Evolutionary conservation across 73 alveolate species (phyloP).

Genomic region (Effrenium voratum): DNA sequence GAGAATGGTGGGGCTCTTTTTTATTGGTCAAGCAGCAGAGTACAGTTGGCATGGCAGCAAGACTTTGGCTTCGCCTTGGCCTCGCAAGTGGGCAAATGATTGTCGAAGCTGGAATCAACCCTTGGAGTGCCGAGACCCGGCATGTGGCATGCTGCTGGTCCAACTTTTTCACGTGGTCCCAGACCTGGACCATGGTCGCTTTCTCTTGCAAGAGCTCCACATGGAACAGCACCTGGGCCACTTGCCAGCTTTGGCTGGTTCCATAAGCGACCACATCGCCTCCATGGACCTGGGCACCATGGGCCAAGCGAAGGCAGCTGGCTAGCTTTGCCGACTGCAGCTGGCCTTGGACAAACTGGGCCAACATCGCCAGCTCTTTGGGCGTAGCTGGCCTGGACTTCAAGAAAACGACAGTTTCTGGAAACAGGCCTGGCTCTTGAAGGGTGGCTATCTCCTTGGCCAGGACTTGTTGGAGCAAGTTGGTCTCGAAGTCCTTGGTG

Average conservation of each 20-base stretch:
- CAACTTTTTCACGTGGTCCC: background rate
- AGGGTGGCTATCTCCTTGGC: slow-evolving; percentile 3
- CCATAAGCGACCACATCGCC: background rate
- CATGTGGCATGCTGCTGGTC: slow-evolving; percentile 10
- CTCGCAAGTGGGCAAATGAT: background rate
- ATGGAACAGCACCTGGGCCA: background rate
- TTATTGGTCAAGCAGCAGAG: too few relatives aligned
- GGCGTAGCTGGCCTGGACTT: background rate
- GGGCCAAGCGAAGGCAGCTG: background rate
- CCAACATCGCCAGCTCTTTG: background rate
- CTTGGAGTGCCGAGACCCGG: background rate
- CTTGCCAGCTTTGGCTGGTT: background rate
- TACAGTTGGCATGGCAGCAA: slow-evolving; percentile 28
- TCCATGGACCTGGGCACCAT: background rate
- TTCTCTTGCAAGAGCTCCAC: background rate
- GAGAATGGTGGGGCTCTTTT: too few relatives aligned
- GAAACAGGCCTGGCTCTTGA: background rate
- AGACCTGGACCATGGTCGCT: slow-evolving; percentile 7
- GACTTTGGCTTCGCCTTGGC: background rate
- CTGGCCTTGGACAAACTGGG: background rate
- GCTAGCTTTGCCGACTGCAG: background rate
- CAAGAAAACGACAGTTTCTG: background rate
- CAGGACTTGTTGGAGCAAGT: slow-evolving; percentile 13
- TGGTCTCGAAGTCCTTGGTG: background rate
- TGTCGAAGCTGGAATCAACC: background rate